These are phyloP conservation scores for Sistotremastrum niveocremeum DNA, from an alignment of 768 basidiomycete species.

Conservation along the genomic window DNA sequence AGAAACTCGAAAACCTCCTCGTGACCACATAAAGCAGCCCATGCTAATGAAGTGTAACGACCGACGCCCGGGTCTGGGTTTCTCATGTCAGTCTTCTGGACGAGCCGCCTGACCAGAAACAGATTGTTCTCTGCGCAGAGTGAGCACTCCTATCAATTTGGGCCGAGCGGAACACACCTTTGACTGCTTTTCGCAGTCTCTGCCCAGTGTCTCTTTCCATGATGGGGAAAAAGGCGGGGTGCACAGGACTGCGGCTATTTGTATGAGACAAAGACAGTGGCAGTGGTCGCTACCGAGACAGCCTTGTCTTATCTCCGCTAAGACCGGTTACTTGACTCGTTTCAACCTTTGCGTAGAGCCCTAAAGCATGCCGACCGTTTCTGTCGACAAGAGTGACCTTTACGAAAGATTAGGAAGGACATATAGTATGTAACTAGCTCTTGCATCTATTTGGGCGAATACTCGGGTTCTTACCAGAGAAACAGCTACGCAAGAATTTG, in stretches of 20 bases:
- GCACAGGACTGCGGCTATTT: too few species aligned
- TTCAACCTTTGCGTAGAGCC: background rate
- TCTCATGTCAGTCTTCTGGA: constrained; percentile 77
- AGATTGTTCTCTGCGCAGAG: constrained; percentile 73
- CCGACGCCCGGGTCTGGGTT: constrained; percentile 71
- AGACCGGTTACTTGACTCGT: too few species aligned
- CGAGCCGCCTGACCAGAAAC: constrained; percentile 78
- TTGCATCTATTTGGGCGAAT: constrained; percentile 4
- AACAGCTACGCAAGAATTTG: constrained; percentile 86
- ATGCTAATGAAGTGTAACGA: constrained; percentile 79
- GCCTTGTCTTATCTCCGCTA: too few species aligned
- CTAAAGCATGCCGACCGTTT: constrained; percentile 77
- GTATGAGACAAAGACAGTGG: too few species aligned
- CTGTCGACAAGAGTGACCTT: constrained; percentile 91
- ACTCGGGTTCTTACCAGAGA: constrained; percentile 8
- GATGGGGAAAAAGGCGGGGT: constrained; percentile 29
- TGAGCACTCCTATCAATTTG: constrained; percentile 1
- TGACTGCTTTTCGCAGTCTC: constrained; percentile 66
- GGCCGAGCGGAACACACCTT: constrained; percentile 31
- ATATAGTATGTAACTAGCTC: constrained; percentile 45
- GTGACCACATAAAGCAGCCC: constrained; percentile 79
- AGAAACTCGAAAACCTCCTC: constrained; percentile 92
- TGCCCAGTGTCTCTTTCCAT: constrained; percentile 71
- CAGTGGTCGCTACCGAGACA: too few species aligned
- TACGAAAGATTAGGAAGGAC: constrained; percentile 72